These are phyloP conservation scores for Barbarea vulgaris DNA, from an alignment of 345 rosid species.

Conservation along the genomic window DNA sequence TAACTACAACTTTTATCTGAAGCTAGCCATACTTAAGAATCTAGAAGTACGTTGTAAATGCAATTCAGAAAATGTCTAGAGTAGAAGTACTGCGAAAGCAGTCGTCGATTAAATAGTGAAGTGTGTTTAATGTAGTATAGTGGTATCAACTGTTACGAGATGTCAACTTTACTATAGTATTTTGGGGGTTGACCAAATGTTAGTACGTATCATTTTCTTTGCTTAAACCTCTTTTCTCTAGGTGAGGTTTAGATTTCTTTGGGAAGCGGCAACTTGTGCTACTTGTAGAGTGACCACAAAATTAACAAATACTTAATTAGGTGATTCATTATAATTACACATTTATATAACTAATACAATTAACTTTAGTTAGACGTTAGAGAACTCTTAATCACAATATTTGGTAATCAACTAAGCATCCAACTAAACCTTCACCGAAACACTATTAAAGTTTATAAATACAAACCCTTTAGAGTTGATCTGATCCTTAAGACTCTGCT, in stretches of 20 bases:
- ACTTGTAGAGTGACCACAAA: neutral
- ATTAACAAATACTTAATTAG: neutral
- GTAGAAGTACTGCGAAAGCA: neutral
- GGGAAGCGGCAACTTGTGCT: neutral
- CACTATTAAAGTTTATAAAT: neutral
- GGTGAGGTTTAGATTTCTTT: neutral
- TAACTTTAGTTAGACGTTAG: neutral
- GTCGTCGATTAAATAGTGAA: neutral
- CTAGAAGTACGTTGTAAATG: neutral
- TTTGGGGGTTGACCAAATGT: neutral
- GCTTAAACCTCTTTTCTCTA: neutral
- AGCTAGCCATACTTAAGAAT: neutral
- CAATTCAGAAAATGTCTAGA: neutral
- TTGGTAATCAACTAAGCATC: neutral
- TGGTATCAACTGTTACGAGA: neutral
- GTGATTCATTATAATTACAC: neutral
- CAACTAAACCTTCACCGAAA: neutral
- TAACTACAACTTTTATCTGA: neutral
- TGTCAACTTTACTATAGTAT: conserved; percentile 2
- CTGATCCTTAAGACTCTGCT: neutral
- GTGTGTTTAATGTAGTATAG: neutral
- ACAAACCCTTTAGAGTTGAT: neutral
- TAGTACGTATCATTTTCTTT: neutral
- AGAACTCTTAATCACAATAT: neutral
- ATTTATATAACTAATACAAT: neutral